phyloP scores from a whole-genome alignment of 257 asterid genomes.

The Agastache rugosa region DNA sequence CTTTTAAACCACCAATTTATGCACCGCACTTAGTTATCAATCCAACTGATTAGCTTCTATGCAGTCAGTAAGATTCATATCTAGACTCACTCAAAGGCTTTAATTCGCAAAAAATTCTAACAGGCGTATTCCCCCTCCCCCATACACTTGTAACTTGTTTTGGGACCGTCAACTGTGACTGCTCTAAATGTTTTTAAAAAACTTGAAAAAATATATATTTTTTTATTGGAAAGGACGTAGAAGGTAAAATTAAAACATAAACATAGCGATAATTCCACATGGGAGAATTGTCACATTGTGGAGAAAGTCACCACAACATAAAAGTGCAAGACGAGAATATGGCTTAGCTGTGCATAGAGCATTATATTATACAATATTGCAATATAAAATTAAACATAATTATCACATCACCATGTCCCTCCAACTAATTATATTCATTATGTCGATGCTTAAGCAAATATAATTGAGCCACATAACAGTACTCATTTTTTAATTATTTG shows the following conservation, averaged over 20 bases:
- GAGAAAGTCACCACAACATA: conserved; percentile 12
- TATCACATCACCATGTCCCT: conserved; percentile 33
- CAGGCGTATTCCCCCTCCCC: too few relatives aligned
- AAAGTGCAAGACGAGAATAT: conserved; percentile 12
- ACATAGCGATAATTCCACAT: conserved; percentile 29
- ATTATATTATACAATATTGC: neutral
- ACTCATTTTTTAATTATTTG: neutral
- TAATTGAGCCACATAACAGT: conserved; percentile 8
- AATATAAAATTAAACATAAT: conserved; percentile 15
- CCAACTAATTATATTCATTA: conserved; percentile 39
- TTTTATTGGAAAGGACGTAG: too few relatives aligned
- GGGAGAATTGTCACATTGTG: conserved; percentile 25
- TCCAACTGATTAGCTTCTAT: too few relatives aligned
- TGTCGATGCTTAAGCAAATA: conserved; percentile 28
- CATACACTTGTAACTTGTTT: too few relatives aligned
- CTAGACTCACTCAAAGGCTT: too few relatives aligned
- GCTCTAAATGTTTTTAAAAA: too few relatives aligned
- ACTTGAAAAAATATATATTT: too few relatives aligned
- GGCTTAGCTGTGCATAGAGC: conserved; percentile 37
- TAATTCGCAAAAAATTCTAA: too few relatives aligned
- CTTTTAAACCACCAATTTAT: too few relatives aligned
- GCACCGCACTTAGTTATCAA: too few relatives aligned
- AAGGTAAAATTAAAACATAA: conserved; percentile 13
- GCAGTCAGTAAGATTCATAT: too few relatives aligned
- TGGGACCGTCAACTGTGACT: too few relatives aligned